Evolutionary conservation across 106 monocot species (phyloP), one percentile per base, ranked within the genome.

Genomic region (Allium fistulosum): DNA sequence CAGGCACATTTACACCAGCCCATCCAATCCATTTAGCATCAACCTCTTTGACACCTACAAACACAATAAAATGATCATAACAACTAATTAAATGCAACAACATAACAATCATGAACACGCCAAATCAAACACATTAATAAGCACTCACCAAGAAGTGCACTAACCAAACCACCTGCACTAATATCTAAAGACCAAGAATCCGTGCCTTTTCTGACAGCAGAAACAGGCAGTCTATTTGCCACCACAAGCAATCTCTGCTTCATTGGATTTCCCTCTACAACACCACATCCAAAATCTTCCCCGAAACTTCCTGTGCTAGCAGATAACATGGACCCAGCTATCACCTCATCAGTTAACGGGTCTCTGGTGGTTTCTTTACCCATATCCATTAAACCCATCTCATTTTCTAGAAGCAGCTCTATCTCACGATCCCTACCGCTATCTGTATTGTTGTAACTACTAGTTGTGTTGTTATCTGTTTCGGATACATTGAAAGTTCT

Each of bases 11-110:
- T 16, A 97, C 96, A 59, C 96, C 96, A 3, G 96, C 92, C 96
- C 96, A 97, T 52, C 96, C 96, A 65, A 97, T 97, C 96, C 96
- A 97, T 70, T 76, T 97, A 26, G 96, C 96, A 69, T 97, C 96
- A 17, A 97, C 88, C 69, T 92, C 96, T 66, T 87, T 90, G 17
- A 97, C 92, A 63, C 96, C 96, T 97, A 65, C 12, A 62, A 16
- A 17, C 49, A 11, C 17, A 49, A 46, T 37, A 37, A 37, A 37
- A 37, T 5, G 7, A 49, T 8, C 53, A 4, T 12, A 27, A 61
- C 10, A 63, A 64, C 14, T 11, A 37, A 64, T 10, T 18, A 62
- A 62, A 11, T 18, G 5, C 16, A 9, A 62, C 37, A 37, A 2
- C 37, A 37, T 37, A 37, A 37, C 37, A 37, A 37, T 37, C 37